Evolutionary conservation across 371 early-diverging fungal genomes (phyloP).

Genomic region (Dichotomocladium elegans): DNA sequence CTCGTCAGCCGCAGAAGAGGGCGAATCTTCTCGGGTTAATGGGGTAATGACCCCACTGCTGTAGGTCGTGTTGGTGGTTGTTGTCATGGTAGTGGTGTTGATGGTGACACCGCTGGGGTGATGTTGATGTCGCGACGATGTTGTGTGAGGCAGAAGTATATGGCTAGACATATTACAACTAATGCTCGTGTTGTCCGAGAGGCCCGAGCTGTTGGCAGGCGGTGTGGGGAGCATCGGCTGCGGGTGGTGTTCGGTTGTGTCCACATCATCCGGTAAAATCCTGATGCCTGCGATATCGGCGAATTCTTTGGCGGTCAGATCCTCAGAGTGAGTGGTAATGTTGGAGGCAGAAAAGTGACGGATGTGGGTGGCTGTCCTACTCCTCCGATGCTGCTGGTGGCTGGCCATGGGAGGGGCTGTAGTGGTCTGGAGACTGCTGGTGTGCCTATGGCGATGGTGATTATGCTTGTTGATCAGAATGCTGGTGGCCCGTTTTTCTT

Average conservation of each 20-base stretch:
- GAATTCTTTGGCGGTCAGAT: constrained; percentile 44
- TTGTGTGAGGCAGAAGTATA: too few relatives aligned
- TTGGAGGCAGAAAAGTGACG: constrained; percentile 33
- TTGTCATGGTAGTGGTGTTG: too few relatives aligned
- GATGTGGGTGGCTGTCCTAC: constrained; percentile 15
- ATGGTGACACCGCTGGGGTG: too few relatives aligned
- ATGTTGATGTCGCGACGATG: too few relatives aligned
- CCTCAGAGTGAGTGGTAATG: constrained; percentile 43
- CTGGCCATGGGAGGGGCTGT: neutral
- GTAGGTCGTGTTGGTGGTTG: too few relatives aligned
- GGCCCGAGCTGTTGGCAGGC: too few relatives aligned
- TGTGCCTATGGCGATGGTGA: constrained; percentile 3
- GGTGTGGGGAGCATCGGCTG: neutral
- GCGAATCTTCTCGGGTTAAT: too few relatives aligned
- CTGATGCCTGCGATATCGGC: constrained; percentile 45
- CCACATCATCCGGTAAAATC: constrained; percentile 27
- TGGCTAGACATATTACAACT: too few relatives aligned
- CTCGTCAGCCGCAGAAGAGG: neutral
- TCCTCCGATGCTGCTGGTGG: constrained; percentile 2
- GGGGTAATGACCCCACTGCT: too few relatives aligned
- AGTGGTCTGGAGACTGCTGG: neutral
- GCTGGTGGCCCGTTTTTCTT: neutral
- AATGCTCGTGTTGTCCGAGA: too few relatives aligned
- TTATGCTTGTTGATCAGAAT: constrained; percentile 4
- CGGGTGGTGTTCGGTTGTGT: neutral